Evolutionary conservation across 306 rosid genomes (phyloP).

Genomic region (Parietaria judaica): DNA sequence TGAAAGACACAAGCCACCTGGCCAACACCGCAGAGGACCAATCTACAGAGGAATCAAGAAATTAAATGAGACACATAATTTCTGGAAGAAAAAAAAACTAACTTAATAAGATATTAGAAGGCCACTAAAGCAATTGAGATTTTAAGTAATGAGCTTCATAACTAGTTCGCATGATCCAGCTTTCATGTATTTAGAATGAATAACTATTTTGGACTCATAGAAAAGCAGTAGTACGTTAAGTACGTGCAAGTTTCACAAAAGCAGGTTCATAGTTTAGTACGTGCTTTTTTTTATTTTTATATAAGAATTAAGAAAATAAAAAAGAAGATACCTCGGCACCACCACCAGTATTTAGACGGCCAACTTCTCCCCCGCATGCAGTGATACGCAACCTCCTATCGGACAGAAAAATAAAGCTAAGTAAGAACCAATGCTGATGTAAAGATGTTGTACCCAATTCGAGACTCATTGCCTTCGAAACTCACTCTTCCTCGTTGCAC

Average conservation of each 20-base stretch:
- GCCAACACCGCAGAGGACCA: constrained; percentile 99
- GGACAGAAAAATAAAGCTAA: constrained; percentile 6
- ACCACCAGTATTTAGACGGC: constrained; percentile 96
- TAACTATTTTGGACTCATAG: not conserved
- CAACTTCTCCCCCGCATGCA: constrained; percentile 95
- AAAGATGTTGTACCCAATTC: constrained; percentile 11
- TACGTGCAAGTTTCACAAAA: constrained; percentile 1
- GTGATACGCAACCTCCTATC: constrained; percentile 84
- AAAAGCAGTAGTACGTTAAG: not conserved
- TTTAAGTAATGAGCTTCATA: no score
- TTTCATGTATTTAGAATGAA: not conserved
- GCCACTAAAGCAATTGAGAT: no score
- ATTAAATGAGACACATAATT: not conserved
- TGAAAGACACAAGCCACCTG: constrained; percentile 98
- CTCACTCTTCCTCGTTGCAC: constrained; percentile 94
- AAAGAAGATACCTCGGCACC: constrained; percentile 76
- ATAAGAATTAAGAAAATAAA: not conserved
- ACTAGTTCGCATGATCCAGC: not conserved
- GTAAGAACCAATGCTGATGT: constrained; percentile 5
- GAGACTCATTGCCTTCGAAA: constrained; percentile 9
- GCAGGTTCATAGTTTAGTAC: not conserved
- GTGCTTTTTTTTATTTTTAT: not conserved
- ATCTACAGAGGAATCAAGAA: constrained; percentile 31
- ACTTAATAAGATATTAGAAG: no score
- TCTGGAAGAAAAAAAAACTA: no score